Conservation (phyloP, 2,329 filamentous ascomycete species). For the Xylariaceae sp. region DNA sequence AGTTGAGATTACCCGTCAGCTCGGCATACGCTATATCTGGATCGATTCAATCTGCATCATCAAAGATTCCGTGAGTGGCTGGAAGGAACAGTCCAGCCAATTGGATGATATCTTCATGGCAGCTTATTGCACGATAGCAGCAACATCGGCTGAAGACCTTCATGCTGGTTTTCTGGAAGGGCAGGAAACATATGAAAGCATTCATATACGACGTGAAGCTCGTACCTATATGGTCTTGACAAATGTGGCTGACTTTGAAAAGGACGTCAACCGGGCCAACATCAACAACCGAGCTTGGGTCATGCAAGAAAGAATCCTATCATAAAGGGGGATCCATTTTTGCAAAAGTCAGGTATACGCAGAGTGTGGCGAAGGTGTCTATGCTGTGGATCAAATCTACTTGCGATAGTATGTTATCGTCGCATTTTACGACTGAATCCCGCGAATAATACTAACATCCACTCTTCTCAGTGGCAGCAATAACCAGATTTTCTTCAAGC, state of each 20-base stretch:
- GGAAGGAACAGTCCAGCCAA: neutral
- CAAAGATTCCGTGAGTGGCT: neutral
- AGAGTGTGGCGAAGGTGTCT: constrained; percentile 4
- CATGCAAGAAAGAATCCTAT: constrained; percentile 7
- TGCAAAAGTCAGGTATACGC: neutral
- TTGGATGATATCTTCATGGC: neutral
- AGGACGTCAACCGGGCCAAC: neutral
- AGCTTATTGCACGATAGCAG: neutral
- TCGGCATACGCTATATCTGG: constrained; percentile 1
- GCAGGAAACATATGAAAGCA: neutral
- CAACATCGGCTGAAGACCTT: neutral
- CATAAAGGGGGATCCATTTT: constrained; percentile 6
- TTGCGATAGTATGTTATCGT: neutral
- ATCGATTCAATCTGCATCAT: neutral
- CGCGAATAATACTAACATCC: too few species aligned
- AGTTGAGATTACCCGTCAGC: neutral
- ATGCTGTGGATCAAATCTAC: constrained; percentile 4
- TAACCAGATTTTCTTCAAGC: too few species aligned
- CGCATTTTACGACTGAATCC: neutral
- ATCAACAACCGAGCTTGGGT: constrained; percentile 7
- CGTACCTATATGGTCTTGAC: neutral
- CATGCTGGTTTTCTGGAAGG: neutral
- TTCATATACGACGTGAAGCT: neutral
- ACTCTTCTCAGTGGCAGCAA: too few species aligned
- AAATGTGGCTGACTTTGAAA: constrained; percentile 4